Conservation (phyloP, 106 monocot species). For the Posidonia australis region DNA sequence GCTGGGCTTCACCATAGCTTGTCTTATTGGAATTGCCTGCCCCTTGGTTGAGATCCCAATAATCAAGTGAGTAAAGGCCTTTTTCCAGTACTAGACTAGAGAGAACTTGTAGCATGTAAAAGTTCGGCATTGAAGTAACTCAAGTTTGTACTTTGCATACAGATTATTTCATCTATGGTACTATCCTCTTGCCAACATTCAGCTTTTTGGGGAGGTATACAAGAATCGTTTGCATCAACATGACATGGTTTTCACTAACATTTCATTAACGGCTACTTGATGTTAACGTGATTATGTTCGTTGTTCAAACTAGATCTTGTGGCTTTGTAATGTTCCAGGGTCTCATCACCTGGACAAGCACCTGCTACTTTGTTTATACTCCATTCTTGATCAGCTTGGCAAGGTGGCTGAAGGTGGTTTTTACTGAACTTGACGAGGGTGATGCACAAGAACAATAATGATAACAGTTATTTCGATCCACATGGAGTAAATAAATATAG, state of each 20-base stretch:
- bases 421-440: not conserved
- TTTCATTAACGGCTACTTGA: not conserved
- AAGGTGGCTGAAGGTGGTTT: not conserved
- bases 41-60: slow-evolving; percentile 65
- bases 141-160: not conserved
- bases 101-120: no score
- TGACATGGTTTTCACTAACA: no score
- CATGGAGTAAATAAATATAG: not conserved
- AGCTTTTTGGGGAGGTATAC: slow-evolving; percentile 64
- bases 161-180: slow-evolving; percentile 60
- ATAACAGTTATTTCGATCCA: not conserved
- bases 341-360: slow-evolving; percentile 62
- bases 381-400: not conserved
- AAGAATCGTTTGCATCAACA: no score
- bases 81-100: no score
- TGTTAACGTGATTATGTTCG: not conserved
- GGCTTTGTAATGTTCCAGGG: slow-evolving; percentile 32
- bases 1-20: slow-evolving; percentile 59
- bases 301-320: no score
- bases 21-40: slow-evolving; percentile 42
- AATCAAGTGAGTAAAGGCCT: no score
- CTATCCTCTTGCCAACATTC: slow-evolving; percentile 60
- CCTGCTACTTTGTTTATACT: slow-evolving; percentile 37
- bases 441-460: not conserved
- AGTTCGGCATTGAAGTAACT: no score